These are phyloP conservation scores for Borovskyia barvae DNA, from an alignment of 208 protist species.

Conservation along the genomic window DNA sequence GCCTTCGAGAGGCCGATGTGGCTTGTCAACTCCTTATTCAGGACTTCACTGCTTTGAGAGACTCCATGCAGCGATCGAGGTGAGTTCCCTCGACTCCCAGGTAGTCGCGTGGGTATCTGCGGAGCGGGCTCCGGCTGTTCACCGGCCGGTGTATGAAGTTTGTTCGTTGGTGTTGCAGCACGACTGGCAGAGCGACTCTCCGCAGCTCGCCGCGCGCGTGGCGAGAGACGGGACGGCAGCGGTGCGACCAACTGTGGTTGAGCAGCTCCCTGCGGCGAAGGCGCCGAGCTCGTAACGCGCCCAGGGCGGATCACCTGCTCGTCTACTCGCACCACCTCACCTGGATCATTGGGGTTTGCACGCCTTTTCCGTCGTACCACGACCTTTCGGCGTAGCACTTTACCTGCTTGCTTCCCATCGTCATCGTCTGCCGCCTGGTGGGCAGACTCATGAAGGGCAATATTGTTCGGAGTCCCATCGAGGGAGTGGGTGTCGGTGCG, in stretches of 20 bases:
- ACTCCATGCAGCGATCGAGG: slow-evolving; percentile 3
- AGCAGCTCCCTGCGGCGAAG: neutral
- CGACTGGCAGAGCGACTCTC: slow-evolving; percentile 29
- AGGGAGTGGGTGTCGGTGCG: slow-evolving; percentile 1
- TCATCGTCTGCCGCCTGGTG: slow-evolving; percentile 9
- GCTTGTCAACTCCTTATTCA: no score
- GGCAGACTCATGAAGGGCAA: slow-evolving; percentile 5
- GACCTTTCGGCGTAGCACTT: slow-evolving; percentile 22
- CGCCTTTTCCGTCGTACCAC: slow-evolving; percentile 21
- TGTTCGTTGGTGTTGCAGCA: slow-evolving; percentile 8
- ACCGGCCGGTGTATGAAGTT: slow-evolving; percentile 9
- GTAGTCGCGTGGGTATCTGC: slow-evolving; percentile 23
- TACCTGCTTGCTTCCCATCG: slow-evolving; percentile 5
- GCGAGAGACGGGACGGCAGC: slow-evolving; percentile 44
- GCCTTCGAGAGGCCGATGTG: no score
- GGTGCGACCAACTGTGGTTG: neutral
- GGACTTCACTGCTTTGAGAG: no score
- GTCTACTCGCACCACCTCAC: slow-evolving; percentile 20
- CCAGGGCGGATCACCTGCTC: slow-evolving; percentile 28
- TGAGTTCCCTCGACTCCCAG: slow-evolving; percentile 13
- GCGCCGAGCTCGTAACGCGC: slow-evolving; percentile 4
- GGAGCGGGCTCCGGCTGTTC: slow-evolving; percentile 7
- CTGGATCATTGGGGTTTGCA: slow-evolving; percentile 17
- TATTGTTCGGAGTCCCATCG: neutral
- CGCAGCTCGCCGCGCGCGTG: slow-evolving; percentile 33